Evolutionary conservation across 331 rosid species (phyloP), one percentile per base, ranked within the genome.

Genomic region (Phaseolus coccineus): DNA sequence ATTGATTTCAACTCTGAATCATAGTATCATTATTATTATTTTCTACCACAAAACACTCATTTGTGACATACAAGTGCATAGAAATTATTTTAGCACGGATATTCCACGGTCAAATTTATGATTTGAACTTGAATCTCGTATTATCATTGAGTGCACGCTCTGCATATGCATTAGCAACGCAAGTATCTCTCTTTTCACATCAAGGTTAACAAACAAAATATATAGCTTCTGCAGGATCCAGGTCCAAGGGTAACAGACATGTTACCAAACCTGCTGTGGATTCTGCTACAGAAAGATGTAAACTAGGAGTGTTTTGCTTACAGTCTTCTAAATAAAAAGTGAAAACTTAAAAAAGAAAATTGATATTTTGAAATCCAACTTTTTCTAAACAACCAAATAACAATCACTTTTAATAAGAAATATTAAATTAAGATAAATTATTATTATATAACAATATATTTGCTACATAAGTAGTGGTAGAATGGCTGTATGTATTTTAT

Each of bases 1-100:
- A 47, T 58, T 46, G 28, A 58, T 12, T 48, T 16, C 72, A 19
- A 8, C 82, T 58, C 53, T 58, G 44, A 62, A 62, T 27, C 40
- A 59, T 61, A 61, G 15, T 61, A 61, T 61, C 22, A 5, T 59
- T 13, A 28, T 11, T 28, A 28, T 27, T 13, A 2, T 31, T 37
- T 13, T 59, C 67, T 59, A 30, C 42, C 10, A 59, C 40, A 12
- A 10, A 22, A 31, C 27, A 57, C 33, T 55, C 7, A 10, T 57
- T 25, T 57, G 33, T 25, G 15, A 25, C 33, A 24, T 2, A 55
- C 61, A 55, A 22, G 25, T 55, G 22, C 14, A 22, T 55, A 22
- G 61, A 22, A 50, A 55, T 55, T 55, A 55, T 22, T 22, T 22
- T 27, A 11, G 14, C 4, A 55, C 22, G 30, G 14, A 22, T 22